Evolutionary conservation across 768 basidiomycete species (phyloP), one percentile per base, ranked within the genome.

Genomic region (Suillus paluster): DNA sequence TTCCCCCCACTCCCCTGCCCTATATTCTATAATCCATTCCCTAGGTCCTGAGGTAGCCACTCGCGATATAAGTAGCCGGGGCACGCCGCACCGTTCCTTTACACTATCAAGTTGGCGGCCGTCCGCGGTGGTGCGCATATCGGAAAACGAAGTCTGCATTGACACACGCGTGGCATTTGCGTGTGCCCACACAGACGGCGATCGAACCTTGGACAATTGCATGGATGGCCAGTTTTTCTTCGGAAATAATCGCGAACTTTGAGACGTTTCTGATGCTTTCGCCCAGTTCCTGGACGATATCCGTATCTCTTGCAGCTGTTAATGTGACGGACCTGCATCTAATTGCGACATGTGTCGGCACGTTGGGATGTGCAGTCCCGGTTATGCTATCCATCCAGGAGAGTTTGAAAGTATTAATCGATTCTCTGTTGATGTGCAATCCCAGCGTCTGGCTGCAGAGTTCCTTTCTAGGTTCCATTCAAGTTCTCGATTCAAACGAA

Each of bases 331-430:
- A 38, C 23, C 60, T 30, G 19, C 60, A 61, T n/a, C 36, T 61
- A 25, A 58, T 61, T 45, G 60, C 60, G 19, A 61, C 60, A 12
- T 55, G 60, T 10, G 23, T 42, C 21, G 60, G 55, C 17, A 61
- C 60, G 9, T 23, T n/a, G 36, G 60, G 55, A 30, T 56, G 60
- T 38, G 42, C 60, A 25, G 30, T 44, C 17, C 60, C 25, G 11
- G 33, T 21, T 36, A 34, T 34, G 27, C 60, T 56, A 9, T 57
- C 36, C 3, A 57, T 61, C 23, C 60, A 30, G 11, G 30, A 3
- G 6, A n/a, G 41, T 8, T n/a, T n/a, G n/a, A 59, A 25, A 15
- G 60, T 61, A 33, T 17, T 14, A 41, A 14, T 41, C 15, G 9
- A 23, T 36, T 49, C 3, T 23, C 15, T 36, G 36, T 27, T 21